Evolutionary conservation across 2,329 filamentous ascomycete species (phyloP).

Genomic region (Teratosphaeriaceae sp.): DNA sequence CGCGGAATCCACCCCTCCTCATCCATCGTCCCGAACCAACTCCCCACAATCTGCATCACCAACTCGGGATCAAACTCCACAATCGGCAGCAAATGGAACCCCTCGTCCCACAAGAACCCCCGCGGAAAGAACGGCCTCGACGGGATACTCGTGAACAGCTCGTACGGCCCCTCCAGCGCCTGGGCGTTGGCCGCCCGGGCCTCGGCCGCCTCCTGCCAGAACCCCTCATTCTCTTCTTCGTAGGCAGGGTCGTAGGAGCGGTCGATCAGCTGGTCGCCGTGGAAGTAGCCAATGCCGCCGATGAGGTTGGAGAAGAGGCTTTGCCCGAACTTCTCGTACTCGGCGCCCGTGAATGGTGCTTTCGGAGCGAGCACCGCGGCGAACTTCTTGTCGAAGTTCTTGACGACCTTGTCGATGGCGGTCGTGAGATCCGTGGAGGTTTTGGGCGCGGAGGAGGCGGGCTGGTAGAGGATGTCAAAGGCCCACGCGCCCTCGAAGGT

Average conservation of each 20-base stretch:
- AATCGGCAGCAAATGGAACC: conserved; percentile 87
- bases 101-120: conserved; percentile 97
- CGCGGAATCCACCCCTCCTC: conserved; percentile 96
- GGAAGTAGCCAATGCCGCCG: conserved; percentile 92
- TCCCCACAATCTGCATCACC: conserved; percentile 78
- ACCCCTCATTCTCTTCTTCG: conserved; percentile 89
- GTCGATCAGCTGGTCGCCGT: conserved; percentile 82
- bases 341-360: conserved; percentile 61
- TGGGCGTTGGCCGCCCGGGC: conserved; percentile 65
- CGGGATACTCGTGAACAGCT: conserved; percentile 86
- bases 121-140: conserved; percentile 94
- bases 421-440: conserved; percentile 57
- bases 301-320: conserved; percentile 92
- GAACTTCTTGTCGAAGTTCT: conserved; percentile 70
- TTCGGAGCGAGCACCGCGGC: conserved; percentile 63
- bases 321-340: conserved; percentile 72
- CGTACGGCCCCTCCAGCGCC: conserved; percentile 70
- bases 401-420: conserved; percentile 59
- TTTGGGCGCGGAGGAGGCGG: conserved; percentile 48
- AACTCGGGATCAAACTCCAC: conserved; percentile 93
- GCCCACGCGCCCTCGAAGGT: conserved; percentile 83
- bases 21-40: conserved; percentile 95
- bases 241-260: conserved; percentile 89
- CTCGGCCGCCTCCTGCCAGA: conserved; percentile 86
- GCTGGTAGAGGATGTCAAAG: conserved; percentile 89